A percentile compares a stretch with the other conserved stretches of the same genome.
Conservation (phyloP, 2,329 filamentous ascomycete genomes). For the Aspergillus aculeatinus region DNA sequence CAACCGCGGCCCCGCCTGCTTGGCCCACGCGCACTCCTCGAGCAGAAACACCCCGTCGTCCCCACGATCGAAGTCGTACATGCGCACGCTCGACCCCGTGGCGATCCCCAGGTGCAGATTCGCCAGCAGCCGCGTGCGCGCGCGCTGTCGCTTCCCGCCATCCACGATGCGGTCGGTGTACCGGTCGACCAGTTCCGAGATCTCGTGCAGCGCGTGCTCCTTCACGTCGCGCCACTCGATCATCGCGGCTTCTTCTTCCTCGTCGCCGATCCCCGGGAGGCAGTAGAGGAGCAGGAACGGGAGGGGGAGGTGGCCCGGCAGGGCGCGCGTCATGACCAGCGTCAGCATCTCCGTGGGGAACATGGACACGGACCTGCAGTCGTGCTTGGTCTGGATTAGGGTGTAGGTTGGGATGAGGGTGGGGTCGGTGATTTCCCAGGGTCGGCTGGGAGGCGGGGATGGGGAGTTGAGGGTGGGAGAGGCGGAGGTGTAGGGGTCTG, state of each 20-base stretch:
- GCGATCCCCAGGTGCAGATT: not conserved
- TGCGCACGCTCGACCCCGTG: not conserved
- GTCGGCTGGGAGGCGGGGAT: too few relatives aligned
- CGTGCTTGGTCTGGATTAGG: too few relatives aligned
- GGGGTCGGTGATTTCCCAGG: too few relatives aligned
- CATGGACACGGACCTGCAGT: too few relatives aligned
- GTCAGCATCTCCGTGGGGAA: too few relatives aligned
- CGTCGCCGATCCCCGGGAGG: not conserved
- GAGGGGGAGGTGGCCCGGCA: not conserved
- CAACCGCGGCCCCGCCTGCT: not conserved
- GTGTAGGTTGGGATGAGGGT: too few relatives aligned
- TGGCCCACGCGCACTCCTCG: not conserved
- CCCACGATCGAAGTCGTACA: not conserved
- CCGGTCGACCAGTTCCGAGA: not conserved
- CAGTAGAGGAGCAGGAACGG: not conserved
- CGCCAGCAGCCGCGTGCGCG: not conserved
- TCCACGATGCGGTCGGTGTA: not conserved
- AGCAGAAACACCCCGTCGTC: not conserved
- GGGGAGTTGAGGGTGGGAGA: too few relatives aligned
- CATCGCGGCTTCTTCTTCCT: not conserved
- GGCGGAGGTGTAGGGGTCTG: too few relatives aligned
- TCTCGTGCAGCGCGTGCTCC: not conserved
- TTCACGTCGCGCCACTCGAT: not conserved
- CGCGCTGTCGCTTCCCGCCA: not conserved
- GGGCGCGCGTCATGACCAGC: not conserved